Evolutionary conservation across 176 grass and related monocot species (phyloP), one percentile per base, ranked within the genome.

Genomic region (Avena eriantha): DNA sequence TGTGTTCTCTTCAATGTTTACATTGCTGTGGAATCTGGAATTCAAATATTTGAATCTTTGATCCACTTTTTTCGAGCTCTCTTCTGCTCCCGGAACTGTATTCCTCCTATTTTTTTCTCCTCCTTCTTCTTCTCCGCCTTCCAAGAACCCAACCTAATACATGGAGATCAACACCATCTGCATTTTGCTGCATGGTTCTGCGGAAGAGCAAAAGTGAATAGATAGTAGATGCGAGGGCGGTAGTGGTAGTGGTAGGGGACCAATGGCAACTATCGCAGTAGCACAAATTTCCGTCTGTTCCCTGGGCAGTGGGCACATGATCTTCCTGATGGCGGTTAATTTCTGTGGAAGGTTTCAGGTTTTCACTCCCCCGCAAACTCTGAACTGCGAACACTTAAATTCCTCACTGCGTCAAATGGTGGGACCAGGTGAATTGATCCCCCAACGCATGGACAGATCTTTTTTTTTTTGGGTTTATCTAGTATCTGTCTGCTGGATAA

Each of bases 161-260:
- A 29, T 29, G 29, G 29, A 29, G 29, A 29, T 43, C 41, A 43
- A 43, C 0, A 43, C 41, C 7, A 43, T 29, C 29, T 29, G 41
- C n/a, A n/a, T n/a, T n/a, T n/a, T n/a, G n/a, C n/a, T n/a, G n/a
- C 1, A 17, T 82, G 31, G 7, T 47, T 69, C 66, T 48, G 35
- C 47, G 54, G 15, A 56, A 66, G 15, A 74, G 48, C 21, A 72
- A 65, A 80, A 75, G 67, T 47, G 18, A 57, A 22, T 8, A 57
- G 26, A 19, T 18, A 21, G 9, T 29, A 29, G 29, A 29, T 29
- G n/a, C n/a, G n/a, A n/a, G n/a, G n/a, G n/a, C n/a, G n/a, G n/a
- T n/a, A n/a, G n/a, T n/a, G 29, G 29, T 29, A 39, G 23, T 21
- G 19, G 49, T 48, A 69, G 60, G 83, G 88, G 78, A 77, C 88